Conservation (phyloP, 2,329 filamentous ascomycete genomes). For the Alternaria ventricosa region DNA sequence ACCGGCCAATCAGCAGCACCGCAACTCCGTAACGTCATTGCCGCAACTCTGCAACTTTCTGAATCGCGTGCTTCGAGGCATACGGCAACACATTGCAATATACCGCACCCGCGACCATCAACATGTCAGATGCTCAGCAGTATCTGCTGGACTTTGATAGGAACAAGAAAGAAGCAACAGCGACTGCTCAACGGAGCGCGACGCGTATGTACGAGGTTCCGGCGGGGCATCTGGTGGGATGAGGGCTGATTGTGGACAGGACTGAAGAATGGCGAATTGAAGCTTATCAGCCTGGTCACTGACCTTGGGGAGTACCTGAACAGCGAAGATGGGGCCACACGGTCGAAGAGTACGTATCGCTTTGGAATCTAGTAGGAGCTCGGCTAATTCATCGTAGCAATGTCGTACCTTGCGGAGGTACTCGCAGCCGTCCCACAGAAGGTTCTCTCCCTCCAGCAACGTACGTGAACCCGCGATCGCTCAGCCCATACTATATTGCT, state of each 20-base stretch:
- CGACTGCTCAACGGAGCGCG: slow-evolving; percentile 53
- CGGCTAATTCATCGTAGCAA: slow-evolving; percentile 41
- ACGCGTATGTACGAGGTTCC: slow-evolving; percentile 36
- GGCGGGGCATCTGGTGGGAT: slow-evolving; percentile 17
- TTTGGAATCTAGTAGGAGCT: slow-evolving; percentile 16
- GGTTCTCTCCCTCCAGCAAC: slow-evolving; percentile 66
- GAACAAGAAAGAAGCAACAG: slow-evolving; percentile 55
- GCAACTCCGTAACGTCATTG: slow-evolving; percentile 25
- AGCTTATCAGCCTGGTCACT: slow-evolving; percentile 67
- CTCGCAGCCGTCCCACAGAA: slow-evolving; percentile 59
- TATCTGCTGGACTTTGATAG: slow-evolving; percentile 59
- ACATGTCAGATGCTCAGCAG: slow-evolving; percentile 60
- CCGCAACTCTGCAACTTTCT: slow-evolving; percentile 17
- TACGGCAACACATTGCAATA: background rate
- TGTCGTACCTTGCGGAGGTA: slow-evolving; percentile 60
- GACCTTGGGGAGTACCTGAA: slow-evolving; percentile 72
- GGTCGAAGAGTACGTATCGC: slow-evolving; percentile 60
- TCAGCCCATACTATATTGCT: background rate
- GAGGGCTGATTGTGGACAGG: slow-evolving; percentile 50
- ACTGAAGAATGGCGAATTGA: slow-evolving; percentile 65
- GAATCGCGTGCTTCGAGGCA: slow-evolving; percentile 10
- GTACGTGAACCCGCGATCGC: slow-evolving; percentile 33
- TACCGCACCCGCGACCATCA: slow-evolving; percentile 24
- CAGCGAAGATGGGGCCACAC: slow-evolving; percentile 65
- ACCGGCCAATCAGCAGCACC: slow-evolving; percentile 27